These are phyloP conservation scores for Marasmius oreades DNA, from an alignment of 1,284 basidiomycete species.

Conservation along the genomic window DNA sequence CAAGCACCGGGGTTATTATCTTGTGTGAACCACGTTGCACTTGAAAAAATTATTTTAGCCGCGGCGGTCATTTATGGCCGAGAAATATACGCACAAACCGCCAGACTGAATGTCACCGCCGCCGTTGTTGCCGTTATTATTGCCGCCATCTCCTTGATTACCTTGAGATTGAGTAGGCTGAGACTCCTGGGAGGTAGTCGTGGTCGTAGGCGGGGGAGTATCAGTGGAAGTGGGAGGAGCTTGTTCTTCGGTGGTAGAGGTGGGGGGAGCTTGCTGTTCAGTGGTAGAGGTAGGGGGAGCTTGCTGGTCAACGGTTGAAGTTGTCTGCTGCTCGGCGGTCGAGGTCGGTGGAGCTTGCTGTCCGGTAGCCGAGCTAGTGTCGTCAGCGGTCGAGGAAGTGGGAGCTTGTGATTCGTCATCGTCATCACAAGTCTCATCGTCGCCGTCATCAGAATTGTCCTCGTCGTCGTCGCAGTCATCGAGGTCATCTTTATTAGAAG, in stretches of 20 bases:
- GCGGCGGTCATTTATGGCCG: slow-evolving; percentile 10
- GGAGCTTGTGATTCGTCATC: slow-evolving; percentile 24
- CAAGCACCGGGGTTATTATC: slow-evolving; percentile 70
- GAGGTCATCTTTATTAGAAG: slow-evolving; percentile 11
- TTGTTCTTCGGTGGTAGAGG: slow-evolving; percentile 6
- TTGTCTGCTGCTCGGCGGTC: slow-evolving; percentile 4
- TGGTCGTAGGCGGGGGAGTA: slow-evolving; percentile 6
- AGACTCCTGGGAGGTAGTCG: slow-evolving; percentile 11
- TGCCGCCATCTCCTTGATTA: slow-evolving; percentile 6
- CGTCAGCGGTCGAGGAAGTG: no score
- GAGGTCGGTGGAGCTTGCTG: slow-evolving; percentile 8
- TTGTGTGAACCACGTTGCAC: slow-evolving; percentile 75
- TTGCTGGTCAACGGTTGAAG: slow-evolving; percentile 10
- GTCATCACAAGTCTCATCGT: slow-evolving; percentile 27
- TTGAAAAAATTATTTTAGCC: slow-evolving; percentile 19
- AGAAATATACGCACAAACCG: slow-evolving; percentile 45
- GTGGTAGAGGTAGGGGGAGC: slow-evolving; percentile 15
- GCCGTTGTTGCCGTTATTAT: background rate
- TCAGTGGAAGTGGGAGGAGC: background rate
- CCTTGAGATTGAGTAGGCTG: slow-evolving; percentile 1
- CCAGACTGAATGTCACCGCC: slow-evolving; percentile 22
- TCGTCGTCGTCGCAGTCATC: slow-evolving; percentile 29
- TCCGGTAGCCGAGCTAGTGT: slow-evolving; percentile 16
- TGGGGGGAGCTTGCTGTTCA: slow-evolving; percentile 11
- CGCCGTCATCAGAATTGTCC: slow-evolving; percentile 26